Conservation (phyloP, 345 rosid species). For the Gossypium raimondii region DNA sequence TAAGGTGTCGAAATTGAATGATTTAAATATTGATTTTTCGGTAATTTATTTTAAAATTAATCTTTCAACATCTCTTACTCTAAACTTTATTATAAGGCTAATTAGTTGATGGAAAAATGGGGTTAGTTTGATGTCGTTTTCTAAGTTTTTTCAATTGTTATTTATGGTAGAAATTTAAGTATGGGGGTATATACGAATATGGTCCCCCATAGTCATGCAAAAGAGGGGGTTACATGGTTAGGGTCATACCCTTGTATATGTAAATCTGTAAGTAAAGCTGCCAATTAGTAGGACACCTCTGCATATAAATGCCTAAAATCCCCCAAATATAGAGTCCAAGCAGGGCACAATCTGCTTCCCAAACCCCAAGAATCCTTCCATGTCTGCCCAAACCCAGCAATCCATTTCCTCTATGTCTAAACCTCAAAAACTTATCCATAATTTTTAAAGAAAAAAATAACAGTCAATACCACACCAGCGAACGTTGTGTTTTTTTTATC, state of each 20-base stretch:
- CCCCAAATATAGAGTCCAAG: constrained; percentile 43
- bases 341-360: constrained; percentile 63
- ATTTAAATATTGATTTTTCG: too few species aligned
- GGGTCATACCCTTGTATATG: background rate
- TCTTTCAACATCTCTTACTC: too few species aligned
- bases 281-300: background rate
- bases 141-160: background rate
- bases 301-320: constrained; percentile 20
- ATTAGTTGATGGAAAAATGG: background rate
- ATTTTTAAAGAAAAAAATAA: background rate
- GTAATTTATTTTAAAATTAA: too few species aligned
- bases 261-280: constrained; percentile 1
- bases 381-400: constrained; percentile 73
- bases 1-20: too few species aligned
- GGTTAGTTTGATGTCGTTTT: background rate
- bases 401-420: background rate
- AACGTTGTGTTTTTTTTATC: too few species aligned
- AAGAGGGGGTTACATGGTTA: background rate
- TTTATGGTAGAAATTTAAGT: background rate
- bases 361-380: constrained; percentile 54
- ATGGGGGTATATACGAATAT: background rate
- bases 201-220: constrained; percentile 10
- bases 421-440: background rate
- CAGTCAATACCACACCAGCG: too few species aligned
- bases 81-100: too few species aligned